Conservation (phyloP, 805 yeast species). For the Grigorovia yakushimaensis region DNA sequence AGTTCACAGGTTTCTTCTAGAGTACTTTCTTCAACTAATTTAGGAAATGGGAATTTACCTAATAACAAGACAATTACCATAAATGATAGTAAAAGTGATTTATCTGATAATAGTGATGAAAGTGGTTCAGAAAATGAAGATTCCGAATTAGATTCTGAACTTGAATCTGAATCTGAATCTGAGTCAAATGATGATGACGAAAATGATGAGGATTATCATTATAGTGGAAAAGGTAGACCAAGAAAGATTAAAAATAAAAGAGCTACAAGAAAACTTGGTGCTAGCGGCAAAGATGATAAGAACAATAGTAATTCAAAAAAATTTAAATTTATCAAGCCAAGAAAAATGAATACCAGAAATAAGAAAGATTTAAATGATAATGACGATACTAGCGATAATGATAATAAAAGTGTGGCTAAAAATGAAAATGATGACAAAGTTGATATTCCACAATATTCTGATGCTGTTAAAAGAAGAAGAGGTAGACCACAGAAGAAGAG, state of each 20-base stretch:
- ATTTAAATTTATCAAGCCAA: background rate
- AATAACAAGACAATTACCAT: background rate
- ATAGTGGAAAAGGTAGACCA: background rate
- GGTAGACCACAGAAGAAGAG: conserved; percentile 29
- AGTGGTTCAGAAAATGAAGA: background rate
- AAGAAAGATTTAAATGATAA: background rate
- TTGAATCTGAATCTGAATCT: background rate
- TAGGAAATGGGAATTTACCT: background rate
- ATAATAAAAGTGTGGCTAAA: background rate
- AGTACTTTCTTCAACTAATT: background rate
- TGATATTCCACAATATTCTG: background rate
- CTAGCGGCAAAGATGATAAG: background rate
- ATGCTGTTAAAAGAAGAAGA: conserved; percentile 19
- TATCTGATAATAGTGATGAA: background rate
- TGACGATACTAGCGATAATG: background rate
- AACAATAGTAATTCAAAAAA: background rate
- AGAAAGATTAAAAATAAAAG: background rate
- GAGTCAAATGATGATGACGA: conserved; percentile 1
- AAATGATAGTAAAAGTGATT: background rate
- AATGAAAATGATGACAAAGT: background rate
- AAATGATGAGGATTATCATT: background rate
- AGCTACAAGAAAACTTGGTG: background rate
- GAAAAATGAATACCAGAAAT: background rate
- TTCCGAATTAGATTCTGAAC: background rate
- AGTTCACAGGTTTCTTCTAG: background rate